Conservation (phyloP, 2,329 filamentous ascomycete genomes). For the Trichoderma asperellum region DNA sequence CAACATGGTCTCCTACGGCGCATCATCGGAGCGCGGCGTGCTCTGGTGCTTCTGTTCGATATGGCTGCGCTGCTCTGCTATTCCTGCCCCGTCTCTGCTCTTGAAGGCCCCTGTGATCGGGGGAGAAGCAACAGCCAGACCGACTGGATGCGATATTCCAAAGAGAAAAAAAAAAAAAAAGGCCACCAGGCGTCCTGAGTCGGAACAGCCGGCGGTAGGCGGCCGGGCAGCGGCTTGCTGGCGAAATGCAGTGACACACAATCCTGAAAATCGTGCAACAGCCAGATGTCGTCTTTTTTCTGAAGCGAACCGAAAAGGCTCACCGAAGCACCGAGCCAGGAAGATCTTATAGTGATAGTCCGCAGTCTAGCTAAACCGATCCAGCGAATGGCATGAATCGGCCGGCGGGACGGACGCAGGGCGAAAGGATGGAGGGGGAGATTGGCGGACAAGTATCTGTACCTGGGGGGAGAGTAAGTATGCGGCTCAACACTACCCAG, state of each 20-base stretch:
- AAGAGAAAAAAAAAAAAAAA: background rate
- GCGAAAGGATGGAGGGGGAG: slow-evolving; percentile 8
- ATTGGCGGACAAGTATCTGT: background rate
- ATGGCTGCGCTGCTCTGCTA: background rate
- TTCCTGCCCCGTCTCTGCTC: background rate
- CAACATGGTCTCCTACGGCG: slow-evolving; percentile 60
- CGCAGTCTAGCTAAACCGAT: slow-evolving; percentile 11
- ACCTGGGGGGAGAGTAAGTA: no score
- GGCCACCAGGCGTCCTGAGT: slow-evolving; percentile 7
- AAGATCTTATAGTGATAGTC: slow-evolving; percentile 6
- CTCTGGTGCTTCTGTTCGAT: no score
- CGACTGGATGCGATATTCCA: slow-evolving; percentile 2
- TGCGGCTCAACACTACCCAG: no score
- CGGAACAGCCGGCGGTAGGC: slow-evolving; percentile 24
- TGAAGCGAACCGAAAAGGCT: slow-evolving; percentile 24
- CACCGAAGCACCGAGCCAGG: slow-evolving; percentile 17
- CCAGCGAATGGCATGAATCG: slow-evolving; percentile 1
- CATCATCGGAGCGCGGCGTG: slow-evolving; percentile 48
- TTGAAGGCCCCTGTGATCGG: background rate
- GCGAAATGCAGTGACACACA: slow-evolving; percentile 19
- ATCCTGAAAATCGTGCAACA: slow-evolving; percentile 9
- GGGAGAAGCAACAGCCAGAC: background rate
- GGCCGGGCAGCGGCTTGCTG: slow-evolving; percentile 1
- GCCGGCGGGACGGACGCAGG: slow-evolving; percentile 20
- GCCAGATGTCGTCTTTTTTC: slow-evolving; percentile 4